Base-by-base conservation (phyloP, 2,329 filamentous ascomycete genomes). In the Fonsecaea nubica region DNA sequence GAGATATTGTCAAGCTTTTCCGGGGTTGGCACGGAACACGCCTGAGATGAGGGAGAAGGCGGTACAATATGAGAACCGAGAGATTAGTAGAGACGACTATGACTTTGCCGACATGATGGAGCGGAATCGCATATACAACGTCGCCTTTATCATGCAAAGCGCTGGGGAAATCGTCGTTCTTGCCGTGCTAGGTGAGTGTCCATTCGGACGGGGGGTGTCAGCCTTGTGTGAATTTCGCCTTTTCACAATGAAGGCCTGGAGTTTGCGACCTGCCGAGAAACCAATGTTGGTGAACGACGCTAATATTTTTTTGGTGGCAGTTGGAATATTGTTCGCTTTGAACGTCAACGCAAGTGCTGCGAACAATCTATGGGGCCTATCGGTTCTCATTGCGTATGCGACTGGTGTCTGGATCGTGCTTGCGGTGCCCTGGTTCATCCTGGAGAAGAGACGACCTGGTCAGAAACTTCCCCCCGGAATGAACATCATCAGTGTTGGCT, bases 361-460 rank as follows among this genome's bases (percentile, higher is more conserved):
- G 4, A 86, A 87, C 72, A 91, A 91, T 74, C 90, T 89, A 69
- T 89, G 86, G 85, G 89, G 87, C 0, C 74, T 90, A 2, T 87
- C 83, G 5, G 87, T 90, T 0, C 80, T 90, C 10, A 87, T 90
- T 60, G 87, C 88, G 0, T 90, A 90, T 71, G 85, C 84, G 1
- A 87, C 85, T 0, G 88, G 85, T 1, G 82, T 87, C 56, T 90
- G 88, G 89, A 75, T 90, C 7, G 76, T 87, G 0, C 80, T 90
- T 30, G 86, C 87, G 0, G 76, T 90, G 4, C 88, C 89, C 0
- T 91, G 89, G 89, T 90, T 91, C 72, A 60, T 88, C 2, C 71
- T 88, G 4, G 89, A 91, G 72, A 89, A 90, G 77, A 80, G 82
- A 36, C 81, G 89, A 1, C 87, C 89, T 0, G 89, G 89, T 0